phyloP scores from a whole-genome alignment of 257 asterid genomes.

The Mitragyna speciosa region DNA sequence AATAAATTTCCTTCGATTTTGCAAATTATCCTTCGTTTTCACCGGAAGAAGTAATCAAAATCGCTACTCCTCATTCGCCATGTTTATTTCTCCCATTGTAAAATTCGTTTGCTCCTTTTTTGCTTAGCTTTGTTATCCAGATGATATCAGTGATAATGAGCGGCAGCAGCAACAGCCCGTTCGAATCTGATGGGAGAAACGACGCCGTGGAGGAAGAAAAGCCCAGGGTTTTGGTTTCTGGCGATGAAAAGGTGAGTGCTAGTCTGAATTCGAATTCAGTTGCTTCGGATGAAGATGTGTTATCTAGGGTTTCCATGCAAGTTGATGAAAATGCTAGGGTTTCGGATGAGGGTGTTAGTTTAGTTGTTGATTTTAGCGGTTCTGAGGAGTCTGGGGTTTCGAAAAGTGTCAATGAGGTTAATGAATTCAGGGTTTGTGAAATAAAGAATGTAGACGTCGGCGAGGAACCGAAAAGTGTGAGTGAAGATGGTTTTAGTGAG shows the following conservation, averaged over 20 bases:
- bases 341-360: slow-evolving; percentile 18
- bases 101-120: neutral
- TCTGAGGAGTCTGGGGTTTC: slow-evolving; percentile 29
- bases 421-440: slow-evolving; percentile 24
- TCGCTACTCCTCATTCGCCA: neutral
- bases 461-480: neutral
- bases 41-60: neutral
- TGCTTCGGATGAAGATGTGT: slow-evolving; percentile 9
- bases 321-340: slow-evolving; percentile 15
- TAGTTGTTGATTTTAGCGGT: slow-evolving; percentile 16
- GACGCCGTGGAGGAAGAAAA: slow-evolving; percentile 12
- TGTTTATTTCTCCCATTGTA: neutral
- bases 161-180: slow-evolving; percentile 21
- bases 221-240: slow-evolving; percentile 22
- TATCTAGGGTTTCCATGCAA: slow-evolving; percentile 25
- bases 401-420: slow-evolving; percentile 14
- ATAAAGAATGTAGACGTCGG: slow-evolving; percentile 16
- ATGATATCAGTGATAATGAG: slow-evolving; percentile 37
- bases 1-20: neutral
- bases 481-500: slow-evolving; percentile 10
- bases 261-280: slow-evolving; percentile 15
- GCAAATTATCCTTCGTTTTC: slow-evolving; percentile 2
- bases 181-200: slow-evolving; percentile 24
- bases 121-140: slow-evolving; percentile 15
- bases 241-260: slow-evolving; percentile 16